A percentile compares a stretch with the other conserved stretches of the same genome.
Conservation (phyloP, 2,329 filamentous ascomycete species). For the Arthrobotrys iridis region DNA sequence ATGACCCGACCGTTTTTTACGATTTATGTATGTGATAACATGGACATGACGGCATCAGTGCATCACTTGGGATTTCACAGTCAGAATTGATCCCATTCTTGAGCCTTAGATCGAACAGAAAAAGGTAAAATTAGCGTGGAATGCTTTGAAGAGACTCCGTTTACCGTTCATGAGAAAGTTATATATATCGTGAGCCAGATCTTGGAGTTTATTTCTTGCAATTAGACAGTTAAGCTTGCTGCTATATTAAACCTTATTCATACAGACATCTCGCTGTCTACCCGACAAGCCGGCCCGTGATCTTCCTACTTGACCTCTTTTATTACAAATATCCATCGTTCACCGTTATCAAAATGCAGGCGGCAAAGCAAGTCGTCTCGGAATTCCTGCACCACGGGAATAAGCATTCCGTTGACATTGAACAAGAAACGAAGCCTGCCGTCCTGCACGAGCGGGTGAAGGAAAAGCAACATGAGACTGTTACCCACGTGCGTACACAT, state of each 20-base stretch:
- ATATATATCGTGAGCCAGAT: constrained; percentile 1
- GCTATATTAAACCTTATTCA: not conserved
- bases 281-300: not conserved
- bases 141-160: not conserved
- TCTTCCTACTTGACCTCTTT: constrained; percentile 1
- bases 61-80: constrained; percentile 4
- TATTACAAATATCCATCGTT: not conserved
- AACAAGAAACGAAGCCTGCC: constrained; percentile 46
- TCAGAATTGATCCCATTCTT: not conserved
- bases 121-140: not conserved
- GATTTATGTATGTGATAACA: not conserved
- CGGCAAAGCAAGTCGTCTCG: constrained; percentile 38
- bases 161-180: constrained; percentile 5
- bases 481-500: constrained; percentile 39
- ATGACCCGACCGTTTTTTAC: not conserved
- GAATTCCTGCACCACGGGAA: constrained; percentile 45
- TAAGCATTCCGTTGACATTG: constrained; percentile 42
- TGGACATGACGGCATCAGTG: constrained; percentile 26
- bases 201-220: not conserved
- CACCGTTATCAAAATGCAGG: constrained; percentile 31
- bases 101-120: not conserved
- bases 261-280: not conserved
- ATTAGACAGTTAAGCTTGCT: not conserved
- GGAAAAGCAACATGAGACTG: constrained; percentile 42
- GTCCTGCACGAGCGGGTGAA: constrained; percentile 40